phyloP scores from a whole-genome alignment of 169 alveolate species.

The Eimeria falciformis region DNA sequence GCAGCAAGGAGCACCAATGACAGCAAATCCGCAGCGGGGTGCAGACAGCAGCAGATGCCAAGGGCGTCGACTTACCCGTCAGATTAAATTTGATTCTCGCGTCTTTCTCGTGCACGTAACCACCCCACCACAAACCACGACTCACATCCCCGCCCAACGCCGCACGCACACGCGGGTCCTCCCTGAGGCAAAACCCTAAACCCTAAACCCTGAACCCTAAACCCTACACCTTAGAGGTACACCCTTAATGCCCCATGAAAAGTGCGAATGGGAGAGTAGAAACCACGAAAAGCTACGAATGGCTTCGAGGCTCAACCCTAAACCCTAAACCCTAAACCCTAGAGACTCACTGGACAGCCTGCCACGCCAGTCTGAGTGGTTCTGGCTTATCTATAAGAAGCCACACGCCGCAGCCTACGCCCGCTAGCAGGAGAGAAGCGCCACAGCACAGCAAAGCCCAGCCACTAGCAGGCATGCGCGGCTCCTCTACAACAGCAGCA shows the following conservation, averaged over 20 bases:
- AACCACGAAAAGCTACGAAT: neutral
- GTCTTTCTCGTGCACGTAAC: neutral
- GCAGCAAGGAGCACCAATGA: neutral
- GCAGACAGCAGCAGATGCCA: too few species aligned
- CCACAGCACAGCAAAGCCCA: constrained; percentile 27
- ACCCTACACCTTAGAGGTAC: neutral
- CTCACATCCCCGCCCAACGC: neutral
- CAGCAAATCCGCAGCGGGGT: neutral
- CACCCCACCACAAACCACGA: neutral
- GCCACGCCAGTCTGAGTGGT: constrained; percentile 6
- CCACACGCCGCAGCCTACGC: constrained; percentile 42
- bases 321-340: constrained; percentile 4
- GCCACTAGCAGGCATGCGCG: neutral
- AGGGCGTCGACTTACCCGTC: constrained; percentile 11
- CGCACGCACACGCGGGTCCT: neutral
- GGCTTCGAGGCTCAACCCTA: neutral
- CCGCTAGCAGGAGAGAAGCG: neutral
- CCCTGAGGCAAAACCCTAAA: constrained; percentile 13
- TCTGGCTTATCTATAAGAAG: neutral
- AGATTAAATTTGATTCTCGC: neutral
- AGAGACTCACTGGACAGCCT: neutral
- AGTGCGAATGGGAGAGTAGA: neutral
- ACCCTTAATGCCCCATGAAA: neutral
- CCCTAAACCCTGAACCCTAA: constrained; percentile 8
- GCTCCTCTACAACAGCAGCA: neutral